Percentiles rank a stretch among this genome's conserved stretches.
Conservation (phyloP, 306 rosid genomes). For the Quercus bicolor region DNA sequence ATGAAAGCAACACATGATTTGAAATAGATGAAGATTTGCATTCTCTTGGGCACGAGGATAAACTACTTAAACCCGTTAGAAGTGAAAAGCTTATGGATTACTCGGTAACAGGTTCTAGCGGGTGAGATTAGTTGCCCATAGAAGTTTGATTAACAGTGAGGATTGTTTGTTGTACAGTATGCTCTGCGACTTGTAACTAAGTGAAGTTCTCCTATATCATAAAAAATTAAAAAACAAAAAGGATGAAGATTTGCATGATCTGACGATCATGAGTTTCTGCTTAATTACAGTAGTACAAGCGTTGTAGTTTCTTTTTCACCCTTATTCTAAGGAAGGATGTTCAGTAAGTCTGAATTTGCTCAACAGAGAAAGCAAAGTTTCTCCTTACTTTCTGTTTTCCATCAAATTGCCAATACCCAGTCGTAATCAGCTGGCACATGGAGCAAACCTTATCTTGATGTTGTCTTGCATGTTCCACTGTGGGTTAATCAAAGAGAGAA, state of each 20-base stretch:
- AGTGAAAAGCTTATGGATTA: too few species aligned
- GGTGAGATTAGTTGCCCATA: too few species aligned
- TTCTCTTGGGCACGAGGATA: too few species aligned
- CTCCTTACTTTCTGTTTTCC: not conserved
- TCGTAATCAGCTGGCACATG: not conserved
- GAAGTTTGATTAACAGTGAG: too few species aligned
- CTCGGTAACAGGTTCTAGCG: accelerated
- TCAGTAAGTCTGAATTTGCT: not conserved
- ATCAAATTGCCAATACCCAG: not conserved
- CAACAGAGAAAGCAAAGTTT: not conserved
- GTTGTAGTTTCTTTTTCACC: too few species aligned
- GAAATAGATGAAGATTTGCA: too few species aligned
- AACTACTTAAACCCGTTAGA: too few species aligned
- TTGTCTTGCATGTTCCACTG: not conserved
- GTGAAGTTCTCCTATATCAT: too few species aligned
- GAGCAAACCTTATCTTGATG: not conserved
- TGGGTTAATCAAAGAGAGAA: not conserved
- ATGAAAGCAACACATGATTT: too few species aligned
- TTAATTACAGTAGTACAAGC: not conserved
- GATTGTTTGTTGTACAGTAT: too few species aligned
- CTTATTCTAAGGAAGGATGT: not conserved
- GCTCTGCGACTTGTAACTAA: accelerated
- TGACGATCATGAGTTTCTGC: not conserved
- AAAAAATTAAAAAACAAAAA: too few species aligned
- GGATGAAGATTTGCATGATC: too few species aligned